Evolutionary conservation across 305 asterid genomes (phyloP).

Genomic region (Fraxinus angustifolia): DNA sequence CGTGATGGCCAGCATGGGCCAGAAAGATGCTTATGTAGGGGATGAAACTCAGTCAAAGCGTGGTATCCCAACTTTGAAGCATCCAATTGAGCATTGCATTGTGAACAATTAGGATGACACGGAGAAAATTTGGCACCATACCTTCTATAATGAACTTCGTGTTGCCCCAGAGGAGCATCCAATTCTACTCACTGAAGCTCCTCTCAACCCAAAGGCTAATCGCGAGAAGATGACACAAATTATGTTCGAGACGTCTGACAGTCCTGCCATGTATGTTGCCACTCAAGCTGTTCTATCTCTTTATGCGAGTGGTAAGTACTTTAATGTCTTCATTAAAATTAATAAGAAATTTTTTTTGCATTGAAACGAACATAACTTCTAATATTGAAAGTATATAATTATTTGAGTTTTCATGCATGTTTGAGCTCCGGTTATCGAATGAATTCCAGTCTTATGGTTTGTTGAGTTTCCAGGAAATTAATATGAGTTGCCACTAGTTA

Average conservation of each 20-base stretch:
- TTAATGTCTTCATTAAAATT: background rate
- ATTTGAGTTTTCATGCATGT: background rate
- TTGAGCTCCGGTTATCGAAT: background rate
- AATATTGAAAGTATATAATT: background rate
- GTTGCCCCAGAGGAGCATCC: constrained; percentile 31
- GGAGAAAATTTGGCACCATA: constrained; percentile 32
- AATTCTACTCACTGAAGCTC: constrained; percentile 28
- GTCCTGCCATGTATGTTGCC: constrained; percentile 16
- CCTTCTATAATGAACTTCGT: constrained; percentile 26
- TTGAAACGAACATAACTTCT: background rate
- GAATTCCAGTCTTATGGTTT: background rate
- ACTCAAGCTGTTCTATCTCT: constrained; percentile 20
- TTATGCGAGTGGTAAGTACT: constrained; percentile 16
- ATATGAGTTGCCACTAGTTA: background rate
- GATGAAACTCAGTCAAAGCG: constrained; percentile 5
- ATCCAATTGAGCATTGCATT: constrained; percentile 10
- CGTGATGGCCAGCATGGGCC: background rate
- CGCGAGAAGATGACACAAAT: constrained; percentile 29
- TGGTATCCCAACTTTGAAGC: background rate
- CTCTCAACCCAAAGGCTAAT: constrained; percentile 33
- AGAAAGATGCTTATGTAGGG: constrained; percentile 10
- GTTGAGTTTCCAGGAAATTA: background rate
- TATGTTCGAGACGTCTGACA: constrained; percentile 25
- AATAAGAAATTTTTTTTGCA: background rate
- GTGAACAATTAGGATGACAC: constrained; percentile 26